Conservation (phyloP, 1,284 basidiomycete genomes). For the Gomphus sp. region DNA sequence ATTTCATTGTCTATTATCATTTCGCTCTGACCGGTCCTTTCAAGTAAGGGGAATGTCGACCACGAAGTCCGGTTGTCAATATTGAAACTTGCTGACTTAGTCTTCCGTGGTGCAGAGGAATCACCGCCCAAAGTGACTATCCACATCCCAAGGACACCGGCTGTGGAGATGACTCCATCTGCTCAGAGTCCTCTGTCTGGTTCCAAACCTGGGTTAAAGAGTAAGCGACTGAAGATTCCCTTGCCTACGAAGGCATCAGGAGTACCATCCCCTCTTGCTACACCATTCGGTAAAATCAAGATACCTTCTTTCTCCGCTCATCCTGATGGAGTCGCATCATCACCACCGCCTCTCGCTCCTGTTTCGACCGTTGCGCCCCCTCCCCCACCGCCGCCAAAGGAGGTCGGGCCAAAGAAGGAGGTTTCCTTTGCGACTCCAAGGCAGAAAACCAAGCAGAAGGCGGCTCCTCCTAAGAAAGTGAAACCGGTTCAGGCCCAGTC, state of each 20-base stretch:
- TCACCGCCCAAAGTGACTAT: conserved; percentile 81
- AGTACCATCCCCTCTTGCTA: conserved; percentile 27
- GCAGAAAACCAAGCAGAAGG: conserved; percentile 22
- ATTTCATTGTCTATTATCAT: conserved; percentile 4
- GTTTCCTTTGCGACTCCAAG: conserved; percentile 17
- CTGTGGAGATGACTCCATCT: conserved; percentile 48
- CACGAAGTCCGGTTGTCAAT: conserved; percentile 86
- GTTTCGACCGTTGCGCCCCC: conserved; percentile 4
- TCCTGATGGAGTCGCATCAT: conserved; percentile 17
- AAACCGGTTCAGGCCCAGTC: conserved; percentile 62
- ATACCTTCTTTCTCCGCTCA: conserved; percentile 28
- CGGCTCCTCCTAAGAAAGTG: conserved; percentile 24
- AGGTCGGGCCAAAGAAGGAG: conserved; percentile 4
- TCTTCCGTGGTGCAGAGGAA: conserved; percentile 78
- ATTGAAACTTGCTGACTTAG: conserved; percentile 86
- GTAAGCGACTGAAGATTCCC: conserved; percentile 15
- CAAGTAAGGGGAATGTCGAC: conserved; percentile 66
- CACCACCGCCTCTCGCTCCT: conserved; percentile 18
- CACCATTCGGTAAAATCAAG: conserved; percentile 47
- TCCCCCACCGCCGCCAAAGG: conserved; percentile 3
- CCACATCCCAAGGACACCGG: conserved; percentile 72
- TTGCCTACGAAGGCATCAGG: neutral
- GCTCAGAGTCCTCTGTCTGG: conserved; percentile 23
- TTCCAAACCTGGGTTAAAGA: conserved; percentile 1
- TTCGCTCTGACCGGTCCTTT: conserved; percentile 11